phyloP scores from a whole-genome alignment of 176 grass and related monocot species.

The Oryza officinalis region DNA sequence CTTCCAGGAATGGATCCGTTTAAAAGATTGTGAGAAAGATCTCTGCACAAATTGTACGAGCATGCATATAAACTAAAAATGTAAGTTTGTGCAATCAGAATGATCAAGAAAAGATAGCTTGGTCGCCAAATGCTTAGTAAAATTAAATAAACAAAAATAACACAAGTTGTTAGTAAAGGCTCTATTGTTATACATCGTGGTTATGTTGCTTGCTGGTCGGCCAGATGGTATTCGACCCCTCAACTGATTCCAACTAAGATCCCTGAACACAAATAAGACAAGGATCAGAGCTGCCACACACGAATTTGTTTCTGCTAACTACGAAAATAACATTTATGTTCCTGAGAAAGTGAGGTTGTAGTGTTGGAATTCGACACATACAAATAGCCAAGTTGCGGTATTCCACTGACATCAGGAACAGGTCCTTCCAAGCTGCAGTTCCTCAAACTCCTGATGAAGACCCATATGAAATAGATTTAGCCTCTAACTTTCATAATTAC shows the following conservation, averaged over 20 bases:
- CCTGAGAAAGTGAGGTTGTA: conserved; percentile 1
- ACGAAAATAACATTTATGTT: conserved; percentile 12
- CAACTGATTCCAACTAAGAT: conserved; percentile 78
- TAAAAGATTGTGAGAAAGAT: conserved; percentile 66
- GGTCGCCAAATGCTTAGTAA: conserved; percentile 3
- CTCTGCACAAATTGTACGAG: conserved; percentile 52
- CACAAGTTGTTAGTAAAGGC: background rate
- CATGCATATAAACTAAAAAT: conserved; percentile 14
- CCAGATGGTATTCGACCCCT: conserved; percentile 59
- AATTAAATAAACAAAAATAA: conserved; percentile 22
- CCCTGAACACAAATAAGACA: conserved; percentile 47
- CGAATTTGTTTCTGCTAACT: background rate
- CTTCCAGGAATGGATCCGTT: conserved; percentile 63
- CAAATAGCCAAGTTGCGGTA: conserved; percentile 69
- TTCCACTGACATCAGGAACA: conserved; percentile 62
- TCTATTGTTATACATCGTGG: conserved; percentile 55
- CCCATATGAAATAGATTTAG: conserved; percentile 26
- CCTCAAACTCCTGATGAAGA: conserved; percentile 69
- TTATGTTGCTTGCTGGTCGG: conserved; percentile 60
- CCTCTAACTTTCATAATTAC: conserved; percentile 10
- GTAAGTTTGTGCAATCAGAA: background rate
- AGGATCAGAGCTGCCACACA: conserved; percentile 19
- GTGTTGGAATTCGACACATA: conserved; percentile 36
- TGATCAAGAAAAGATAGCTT: conserved; percentile 17
- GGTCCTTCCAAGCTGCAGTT: conserved; percentile 76